Base-by-base conservation (phyloP, 805 yeast species). In the Metschnikowia koreensis region DNA sequence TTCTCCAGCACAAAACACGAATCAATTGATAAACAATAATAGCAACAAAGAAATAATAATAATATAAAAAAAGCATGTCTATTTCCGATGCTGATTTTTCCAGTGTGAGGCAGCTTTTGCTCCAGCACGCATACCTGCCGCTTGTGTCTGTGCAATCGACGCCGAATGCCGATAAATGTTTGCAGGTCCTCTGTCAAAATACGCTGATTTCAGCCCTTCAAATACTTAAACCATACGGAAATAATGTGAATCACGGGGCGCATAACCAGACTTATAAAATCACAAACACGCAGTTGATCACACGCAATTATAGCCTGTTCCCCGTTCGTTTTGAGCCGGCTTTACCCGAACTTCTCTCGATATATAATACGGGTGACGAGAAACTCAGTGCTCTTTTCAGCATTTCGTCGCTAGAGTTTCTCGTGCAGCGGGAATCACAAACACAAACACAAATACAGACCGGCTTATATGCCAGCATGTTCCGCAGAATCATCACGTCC, bases 401-500 rank as follows among this genome's bases (percentile, higher is more conserved):
- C 51, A 71, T 71, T 38, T 60, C 69, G n/a, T 67, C 76, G 16
- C 59, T 73, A 27, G 77, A 72, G 53, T 22, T 22, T 22, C 22
- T 22, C 22, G 22, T 22, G 22, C 22, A 22, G 4, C 22, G 22
- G 22, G 22, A 22, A 22, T 22, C 22, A 22, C 22, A 22, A 22
- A 22, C 22, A 22, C 22, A 22, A 22, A 22, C 22, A 22, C 22
- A 22, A 22, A 22, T 4, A 22, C 22, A 22, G 4, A 22, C 22
- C 4, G 70, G 73, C 47, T 59, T 84, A 9, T 89, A 85, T 63
- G 69, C 81, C 54, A 80, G 78, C 47, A 76, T 83, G 56, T 76
- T 87, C 57, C 76, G 83, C 31, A 79, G 82, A 56, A 62, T 87
- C 40, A 71, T 87, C 7, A 77, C 89, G 3, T 75, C 86, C 11